phyloP scores from a whole-genome alignment of 1,284 basidiomycete species.

The Marasmius oreades region DNA sequence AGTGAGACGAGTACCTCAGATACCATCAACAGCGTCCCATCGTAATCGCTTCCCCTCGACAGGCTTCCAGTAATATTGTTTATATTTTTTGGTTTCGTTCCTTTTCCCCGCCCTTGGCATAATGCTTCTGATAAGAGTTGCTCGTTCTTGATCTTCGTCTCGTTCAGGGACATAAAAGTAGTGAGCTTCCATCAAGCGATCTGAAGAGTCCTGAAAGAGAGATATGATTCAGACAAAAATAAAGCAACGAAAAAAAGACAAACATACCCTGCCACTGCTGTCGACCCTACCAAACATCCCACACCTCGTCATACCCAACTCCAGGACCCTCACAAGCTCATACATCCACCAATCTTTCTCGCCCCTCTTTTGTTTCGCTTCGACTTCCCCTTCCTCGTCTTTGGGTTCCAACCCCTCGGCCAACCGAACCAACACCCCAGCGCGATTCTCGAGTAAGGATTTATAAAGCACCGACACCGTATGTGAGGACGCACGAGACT shows the following conservation, averaged over 20 bases:
- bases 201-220: constrained; percentile 39
- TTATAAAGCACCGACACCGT: constrained; percentile 53
- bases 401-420: neutral
- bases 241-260: constrained; percentile 1
- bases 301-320: constrained; percentile 40
- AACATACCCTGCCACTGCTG: constrained; percentile 41
- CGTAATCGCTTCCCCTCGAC: constrained; percentile 51
- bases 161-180: constrained; percentile 76
- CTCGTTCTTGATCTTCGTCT: constrained; percentile 68
- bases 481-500: constrained; percentile 66
- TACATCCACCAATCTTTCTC: constrained; percentile 44
- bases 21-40: constrained; percentile 61
- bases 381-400: constrained; percentile 6
- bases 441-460: constrained; percentile 49
- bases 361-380: constrained; percentile 29
- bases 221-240: constrained; percentile 5
- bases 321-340: constrained; percentile 48
- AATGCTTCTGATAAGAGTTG: constrained; percentile 58
- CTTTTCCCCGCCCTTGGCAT: constrained; percentile 73
- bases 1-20: constrained; percentile 20
- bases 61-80: constrained; percentile 77
- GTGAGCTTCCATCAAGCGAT: constrained; percentile 54
- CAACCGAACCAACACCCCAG: constrained; percentile 31
- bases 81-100: constrained; percentile 72
- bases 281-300: constrained; percentile 73